These are phyloP conservation scores for Dactylonectria macrodidyma DNA, from an alignment of 2,329 filamentous ascomycete genomes.

Conservation along the genomic window DNA sequence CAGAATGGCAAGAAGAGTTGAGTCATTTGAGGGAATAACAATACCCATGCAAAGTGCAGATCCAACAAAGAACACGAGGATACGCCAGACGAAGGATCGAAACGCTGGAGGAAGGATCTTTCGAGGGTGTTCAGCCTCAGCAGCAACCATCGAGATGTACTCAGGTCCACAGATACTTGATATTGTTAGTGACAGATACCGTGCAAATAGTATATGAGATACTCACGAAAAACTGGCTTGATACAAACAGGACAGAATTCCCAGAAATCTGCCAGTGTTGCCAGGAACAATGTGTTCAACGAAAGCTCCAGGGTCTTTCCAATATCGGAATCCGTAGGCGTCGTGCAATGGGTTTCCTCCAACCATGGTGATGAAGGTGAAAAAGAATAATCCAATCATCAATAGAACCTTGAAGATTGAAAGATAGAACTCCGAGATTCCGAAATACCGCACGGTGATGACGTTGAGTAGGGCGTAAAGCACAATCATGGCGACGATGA, in stretches of 20 bases:
- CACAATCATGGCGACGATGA: slow-evolving; percentile 30
- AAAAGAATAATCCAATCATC: slow-evolving; percentile 16
- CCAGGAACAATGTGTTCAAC: slow-evolving; percentile 21
- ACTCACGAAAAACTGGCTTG: slow-evolving; percentile 30
- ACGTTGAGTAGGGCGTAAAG: slow-evolving; percentile 54
- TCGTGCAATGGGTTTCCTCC: slow-evolving; percentile 23
- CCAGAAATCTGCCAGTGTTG: slow-evolving; percentile 9
- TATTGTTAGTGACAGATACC: neutral
- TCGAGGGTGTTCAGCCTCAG: slow-evolving; percentile 59
- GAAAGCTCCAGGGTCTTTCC: slow-evolving; percentile 24
- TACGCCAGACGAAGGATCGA: slow-evolving; percentile 78
- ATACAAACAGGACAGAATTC: slow-evolving; percentile 26
- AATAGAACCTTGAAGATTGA: slow-evolving; percentile 24
- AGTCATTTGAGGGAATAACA: slow-evolving; percentile 25
- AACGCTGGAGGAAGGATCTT: slow-evolving; percentile 78
- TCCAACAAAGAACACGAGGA: slow-evolving; percentile 81
- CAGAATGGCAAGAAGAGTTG: slow-evolving; percentile 13
- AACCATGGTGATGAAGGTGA: slow-evolving; percentile 29
- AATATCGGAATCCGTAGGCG: slow-evolving; percentile 24
- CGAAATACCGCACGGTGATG: slow-evolving; percentile 28
- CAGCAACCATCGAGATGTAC: slow-evolving; percentile 30
- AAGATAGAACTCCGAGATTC: slow-evolving; percentile 25
- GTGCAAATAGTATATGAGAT: neutral
- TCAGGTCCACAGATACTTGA: slow-evolving; percentile 24
- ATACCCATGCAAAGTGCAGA: slow-evolving; percentile 49